Evolutionary conservation across 2,329 filamentous ascomycete genomes (phyloP), one percentile per base, ranked within the genome.

Genomic region (Sporothrix protearum): DNA sequence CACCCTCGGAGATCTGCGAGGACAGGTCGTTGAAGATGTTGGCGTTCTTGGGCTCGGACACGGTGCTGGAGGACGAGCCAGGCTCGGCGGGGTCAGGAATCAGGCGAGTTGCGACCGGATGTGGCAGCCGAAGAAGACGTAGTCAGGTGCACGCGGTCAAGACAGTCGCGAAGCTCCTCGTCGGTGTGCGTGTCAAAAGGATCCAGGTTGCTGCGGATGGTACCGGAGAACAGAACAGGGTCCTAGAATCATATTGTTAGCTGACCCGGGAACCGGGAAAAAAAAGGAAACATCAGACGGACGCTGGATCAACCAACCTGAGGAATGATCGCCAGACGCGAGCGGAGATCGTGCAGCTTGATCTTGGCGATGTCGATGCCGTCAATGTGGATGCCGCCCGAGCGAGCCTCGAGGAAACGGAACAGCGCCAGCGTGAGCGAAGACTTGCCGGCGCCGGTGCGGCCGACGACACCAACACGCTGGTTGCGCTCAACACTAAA

Each of bases 181-280:
- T 95, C 92, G 1, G 83, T 86, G 77, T 92, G 88, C 73, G 91
- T 84, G 70, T 90, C 84, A 76, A 94, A 94, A 0, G 92, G 90
- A 77, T 96, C 92, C 4, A 96, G 84, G 76, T 95, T 95, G 57
- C 85, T 88, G 55, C 92, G 86, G 25, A 96, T 83, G 0, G 92
- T 94, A 28, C 93, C 92, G 0, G 90, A 92, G 81, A 96, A 95
- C 7, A 96, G 84, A 0, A 94, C 91, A 0, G 92, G 92, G 75
- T 95, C 92, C 80, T 94, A 69, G 12, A 14, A 30, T n/a, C n/a
- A n/a, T n/a, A n/a, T n/a, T n/a, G n/a, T n/a, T n/a, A n/a, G n/a
- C n/a, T n/a, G n/a, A n/a, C n/a, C n/a, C n/a, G n/a, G n/a, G n/a
- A n/a, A n/a, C n/a, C n/a, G n/a, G n/a, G n/a, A n/a, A n/a, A n/a